A percentile compares a stretch with the other conserved stretches of the same genome.
These are phyloP conservation scores for Boletus reticuloceps DNA, from an alignment of 768 basidiomycete species.

Conservation along the genomic window DNA sequence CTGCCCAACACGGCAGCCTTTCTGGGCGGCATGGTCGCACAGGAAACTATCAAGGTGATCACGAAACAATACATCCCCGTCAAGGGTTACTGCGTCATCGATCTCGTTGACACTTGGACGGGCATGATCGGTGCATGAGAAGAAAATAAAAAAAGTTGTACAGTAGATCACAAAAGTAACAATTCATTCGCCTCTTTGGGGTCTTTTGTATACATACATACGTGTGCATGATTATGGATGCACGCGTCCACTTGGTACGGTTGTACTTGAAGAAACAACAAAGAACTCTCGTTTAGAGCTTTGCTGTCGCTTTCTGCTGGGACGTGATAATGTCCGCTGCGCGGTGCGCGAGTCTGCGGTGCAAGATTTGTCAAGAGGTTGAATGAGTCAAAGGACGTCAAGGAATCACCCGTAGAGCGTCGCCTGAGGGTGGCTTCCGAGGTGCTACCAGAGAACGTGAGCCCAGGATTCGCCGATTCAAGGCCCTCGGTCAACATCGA, in stretches of 20 bases:
- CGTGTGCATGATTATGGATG: too few relatives aligned
- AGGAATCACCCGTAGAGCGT: conserved; percentile 14
- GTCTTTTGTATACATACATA: not conserved
- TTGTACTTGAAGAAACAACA: too few relatives aligned
- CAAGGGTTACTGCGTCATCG: conserved; percentile 79
- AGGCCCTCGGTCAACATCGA: not conserved
- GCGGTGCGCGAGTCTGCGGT: conserved; percentile 8
- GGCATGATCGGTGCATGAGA: conserved; percentile 42
- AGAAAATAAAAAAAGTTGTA: not conserved
- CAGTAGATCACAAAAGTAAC: not conserved
- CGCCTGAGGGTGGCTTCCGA: conserved; percentile 16
- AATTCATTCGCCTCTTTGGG: not conserved
- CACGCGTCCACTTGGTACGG: too few relatives aligned
- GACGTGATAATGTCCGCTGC: conserved; percentile 5
- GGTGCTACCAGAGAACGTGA: conserved; percentile 5
- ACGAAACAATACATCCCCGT: conserved; percentile 95
- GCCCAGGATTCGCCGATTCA: not conserved
- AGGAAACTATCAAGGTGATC: conserved; percentile 96
- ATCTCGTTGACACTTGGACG: conserved; percentile 80
- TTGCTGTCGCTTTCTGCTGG: not conserved
- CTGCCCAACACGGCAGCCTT: conserved; percentile 93
- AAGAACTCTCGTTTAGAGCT: not conserved
- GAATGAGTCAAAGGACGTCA: not conserved
- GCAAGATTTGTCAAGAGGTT: not conserved
- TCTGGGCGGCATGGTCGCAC: conserved; percentile 90